Evolutionary conservation across 1,139 yeast genomes (phyloP), one percentile per base, ranked within the genome.

Genomic region (Suhomyces yuchorum): DNA sequence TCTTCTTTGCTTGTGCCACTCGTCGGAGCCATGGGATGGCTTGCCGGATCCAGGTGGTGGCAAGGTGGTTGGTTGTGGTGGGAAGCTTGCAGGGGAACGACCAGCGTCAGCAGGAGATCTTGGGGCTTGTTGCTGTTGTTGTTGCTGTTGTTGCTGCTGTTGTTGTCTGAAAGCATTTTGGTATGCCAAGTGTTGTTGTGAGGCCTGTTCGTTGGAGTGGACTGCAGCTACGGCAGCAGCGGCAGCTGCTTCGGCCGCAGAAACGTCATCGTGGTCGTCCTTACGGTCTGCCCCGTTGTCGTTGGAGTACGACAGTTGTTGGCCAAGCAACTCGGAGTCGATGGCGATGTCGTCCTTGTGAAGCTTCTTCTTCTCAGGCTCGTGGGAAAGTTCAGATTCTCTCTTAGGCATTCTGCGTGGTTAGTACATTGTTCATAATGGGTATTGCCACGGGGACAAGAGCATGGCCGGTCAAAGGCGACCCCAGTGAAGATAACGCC

Each of bases 1-100:
- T 59, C 88, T 85, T 58, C 97, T 82, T 63, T 82, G 81, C 56
- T 81, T 81, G 63, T 87, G 92, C 96, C 97, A 91, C 66, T 89
- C 97, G 26, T 87, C 95, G 18, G 89, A 72, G 9, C 90, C 90
- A 47, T 83, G 87, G 60, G 60, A 74, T 58, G 76, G 84, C 65
- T 75, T 76, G 44, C 55, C 57, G n/a, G 60, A 51, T 14, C 80
- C 77, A 49, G 70, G 70, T 2, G 65, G 61, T 5, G 75, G 71
- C 47, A 70, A 59, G 2, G 72, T 68, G 22, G 75, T 70, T 18
- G 77, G 74, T 51, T 60, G 62, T 52, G 53, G 56, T 43, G 59
- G 37, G 51, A 43, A 22, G 52, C 51, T 46, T 44, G 61, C 41
- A 42, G 58, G 44, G 14, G 48, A 42, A 34, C 50, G 42, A 19